Percentiles rank a stretch among this genome's conserved stretches.
Conservation (phyloP, 345 rosid species). For the Salix arbutifolia region DNA sequence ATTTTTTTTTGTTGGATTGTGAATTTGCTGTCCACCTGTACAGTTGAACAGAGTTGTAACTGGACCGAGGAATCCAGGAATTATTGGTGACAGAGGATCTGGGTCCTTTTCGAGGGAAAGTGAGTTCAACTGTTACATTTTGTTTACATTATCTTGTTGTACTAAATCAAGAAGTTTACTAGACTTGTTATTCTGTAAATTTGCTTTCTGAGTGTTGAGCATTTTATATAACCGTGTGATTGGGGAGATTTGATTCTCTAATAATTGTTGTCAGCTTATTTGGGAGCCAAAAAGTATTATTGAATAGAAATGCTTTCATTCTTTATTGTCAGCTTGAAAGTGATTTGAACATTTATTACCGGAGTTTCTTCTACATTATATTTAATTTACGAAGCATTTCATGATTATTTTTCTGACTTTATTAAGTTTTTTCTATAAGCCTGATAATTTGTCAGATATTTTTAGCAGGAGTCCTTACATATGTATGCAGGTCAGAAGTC, state of each 20-base stretch:
- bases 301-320: background rate
- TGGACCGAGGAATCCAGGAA: conserved; percentile 90
- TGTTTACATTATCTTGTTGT: background rate
- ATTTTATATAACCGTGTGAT: background rate
- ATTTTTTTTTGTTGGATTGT: background rate
- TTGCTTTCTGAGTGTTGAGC: background rate
- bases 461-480: background rate
- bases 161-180: background rate
- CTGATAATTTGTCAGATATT: background rate
- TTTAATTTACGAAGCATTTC: background rate
- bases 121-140: conserved; percentile 39
- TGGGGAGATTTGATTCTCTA: background rate
- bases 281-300: background rate
- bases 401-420: background rate
- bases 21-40: conserved; percentile 8
- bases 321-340: background rate
- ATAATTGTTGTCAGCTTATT: background rate
- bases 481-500: background rate
- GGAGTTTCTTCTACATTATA: background rate
- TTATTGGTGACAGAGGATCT: conserved; percentile 91
- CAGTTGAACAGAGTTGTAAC: conserved; percentile 92
- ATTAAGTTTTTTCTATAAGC: background rate
- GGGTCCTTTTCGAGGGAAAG: conserved; percentile 98
- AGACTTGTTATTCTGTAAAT: background rate
- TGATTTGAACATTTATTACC: background rate